Base-by-base conservation (phyloP, 2,329 filamentous ascomycete genomes). In the Didymella lethalis region DNA sequence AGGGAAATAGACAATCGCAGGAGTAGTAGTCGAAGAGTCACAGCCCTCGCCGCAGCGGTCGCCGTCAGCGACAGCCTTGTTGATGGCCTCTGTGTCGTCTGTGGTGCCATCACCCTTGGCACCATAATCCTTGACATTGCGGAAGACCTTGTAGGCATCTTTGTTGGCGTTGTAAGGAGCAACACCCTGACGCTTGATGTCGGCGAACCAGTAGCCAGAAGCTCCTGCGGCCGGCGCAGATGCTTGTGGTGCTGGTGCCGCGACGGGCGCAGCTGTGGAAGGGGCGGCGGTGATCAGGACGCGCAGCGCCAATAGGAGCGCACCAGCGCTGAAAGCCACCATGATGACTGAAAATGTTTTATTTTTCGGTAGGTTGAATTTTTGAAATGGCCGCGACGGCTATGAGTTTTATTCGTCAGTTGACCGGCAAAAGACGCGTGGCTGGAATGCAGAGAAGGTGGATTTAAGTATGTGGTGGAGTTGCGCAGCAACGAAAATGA, bases 1-100 rank as follows among this genome's bases (percentile, higher is more conserved):
- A 38, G 93, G 93, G 82, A 98, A 96, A 82, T 96, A 98, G 52
- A 98, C 87, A 14, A 98, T 81, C 26, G 92, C 94, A 0, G 94
- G 94, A 1, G 88, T 87, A n/a, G 86, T 85, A 3, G 94, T 98
- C 31, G 86, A 87, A 1, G 92, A 96, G 74, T 95, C 90, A 74
- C 94, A 98, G 62, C 87, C 86, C 63, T 86, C 75, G 38, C 91
- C 92, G 73, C 94, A 98, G 43, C 94, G 90, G 68, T 84, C 83
- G 28, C 92, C 92, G n/a, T 86, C 85, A 5, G 86, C 83, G 70
- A 97, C 90, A 64, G 93, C 93, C 40, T 81, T 77, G 80, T 97
- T 97, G 84, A 98, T 97, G 55, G 93, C 92, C 0, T 79, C 88
- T 0, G 93, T 97, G 73, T 97, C 93, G 75, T 98, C 94, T 26